Conservation (phyloP, 2,329 filamentous ascomycete genomes). For the Penicillium sp. region DNA sequence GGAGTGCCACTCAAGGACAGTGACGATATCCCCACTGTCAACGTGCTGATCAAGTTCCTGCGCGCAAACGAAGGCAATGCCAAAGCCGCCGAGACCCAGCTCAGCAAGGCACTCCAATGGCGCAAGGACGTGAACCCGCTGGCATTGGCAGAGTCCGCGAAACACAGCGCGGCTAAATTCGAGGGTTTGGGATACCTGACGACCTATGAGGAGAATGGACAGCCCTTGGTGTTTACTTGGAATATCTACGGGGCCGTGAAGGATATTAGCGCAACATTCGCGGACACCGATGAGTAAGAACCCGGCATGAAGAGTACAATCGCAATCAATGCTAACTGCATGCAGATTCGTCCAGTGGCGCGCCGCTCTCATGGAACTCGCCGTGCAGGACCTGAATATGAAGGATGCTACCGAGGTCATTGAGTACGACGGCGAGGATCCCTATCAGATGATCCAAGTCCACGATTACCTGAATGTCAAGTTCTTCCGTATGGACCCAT, state of each 20-base stretch:
- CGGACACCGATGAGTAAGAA: conserved; percentile 65
- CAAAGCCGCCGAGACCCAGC: conserved; percentile 64
- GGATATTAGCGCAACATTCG: conserved; percentile 71
- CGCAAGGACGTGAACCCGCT: conserved; percentile 66
- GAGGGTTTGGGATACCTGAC: conserved; percentile 72
- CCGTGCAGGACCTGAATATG: conserved; percentile 65
- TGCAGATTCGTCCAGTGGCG: conserved; percentile 80
- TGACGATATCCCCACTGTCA: conserved; percentile 62
- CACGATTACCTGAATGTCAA: conserved; percentile 86
- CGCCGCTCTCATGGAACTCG: conserved; percentile 80
- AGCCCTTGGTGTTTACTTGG: conserved; percentile 65
- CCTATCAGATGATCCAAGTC: conserved; percentile 83
- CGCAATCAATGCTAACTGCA: neutral
- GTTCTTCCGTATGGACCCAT: conserved; percentile 72
- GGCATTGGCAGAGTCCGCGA: conserved; percentile 53
- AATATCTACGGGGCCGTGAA: conserved; percentile 88
- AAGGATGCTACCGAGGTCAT: conserved; percentile 61
- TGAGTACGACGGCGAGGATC: conserved; percentile 55
- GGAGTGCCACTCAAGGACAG: conserved; percentile 57
- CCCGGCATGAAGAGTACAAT: neutral
- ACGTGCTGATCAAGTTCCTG: conserved; percentile 86
- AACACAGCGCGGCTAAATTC: conserved; percentile 63
- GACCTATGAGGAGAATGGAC: conserved; percentile 51
- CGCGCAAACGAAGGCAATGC: conserved; percentile 76
- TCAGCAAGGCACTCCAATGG: conserved; percentile 72